Evolutionary conservation across 768 basidiomycete species (phyloP), one percentile per base, ranked within the genome.

Genomic region (Serendipita sp.): DNA sequence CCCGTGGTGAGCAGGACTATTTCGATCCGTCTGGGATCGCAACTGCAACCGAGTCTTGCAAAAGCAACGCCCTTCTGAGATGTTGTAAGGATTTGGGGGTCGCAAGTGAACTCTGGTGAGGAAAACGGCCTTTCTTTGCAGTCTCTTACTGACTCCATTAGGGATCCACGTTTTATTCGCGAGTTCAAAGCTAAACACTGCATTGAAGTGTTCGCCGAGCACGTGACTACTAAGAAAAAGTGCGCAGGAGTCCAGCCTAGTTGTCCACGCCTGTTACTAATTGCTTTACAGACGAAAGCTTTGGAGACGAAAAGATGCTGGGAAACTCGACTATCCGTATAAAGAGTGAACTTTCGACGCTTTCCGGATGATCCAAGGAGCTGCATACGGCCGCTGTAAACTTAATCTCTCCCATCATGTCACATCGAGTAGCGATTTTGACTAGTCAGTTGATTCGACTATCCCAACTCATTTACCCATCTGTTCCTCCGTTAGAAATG

Each of bases 61-160:
- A 97, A 75, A 91, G 89, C 72, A 98, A 98, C 68, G 95, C 95
- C 0, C 78, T 98, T 35, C 96, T 97, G 94, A 79, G 95, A 36
- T 97, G 95, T 74, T 93, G 91, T 77, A 98, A 98, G 72, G 95
- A 98, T 71, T 76, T 98, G 45, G 95, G 95, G 10, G 80, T 98
- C 69, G 95, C 95, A 0, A 93, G 91, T 73, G 95, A 97, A 75
- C 83, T 98, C 28, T 97, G 95, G 93, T 92, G 68, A 67, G 80
- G 68, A n/a, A 23, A 15, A 32, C 1, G 11, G 16, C 48, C 48
- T 8, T 16, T 1, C 48, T 5, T n/a, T 46, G 11, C 5, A 18
- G 1, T 7, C 48, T 51, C 48, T 51, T 2, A 44, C 28, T 36
- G 32, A 48, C 7, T 1, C 45, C 48, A 35, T 0, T 67, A 93